A percentile compares a stretch with the other conserved stretches of the same genome.
phyloP scores from a whole-genome alignment of 2,329 filamentous ascomycete species.

The Aspergillus sp. region DNA sequence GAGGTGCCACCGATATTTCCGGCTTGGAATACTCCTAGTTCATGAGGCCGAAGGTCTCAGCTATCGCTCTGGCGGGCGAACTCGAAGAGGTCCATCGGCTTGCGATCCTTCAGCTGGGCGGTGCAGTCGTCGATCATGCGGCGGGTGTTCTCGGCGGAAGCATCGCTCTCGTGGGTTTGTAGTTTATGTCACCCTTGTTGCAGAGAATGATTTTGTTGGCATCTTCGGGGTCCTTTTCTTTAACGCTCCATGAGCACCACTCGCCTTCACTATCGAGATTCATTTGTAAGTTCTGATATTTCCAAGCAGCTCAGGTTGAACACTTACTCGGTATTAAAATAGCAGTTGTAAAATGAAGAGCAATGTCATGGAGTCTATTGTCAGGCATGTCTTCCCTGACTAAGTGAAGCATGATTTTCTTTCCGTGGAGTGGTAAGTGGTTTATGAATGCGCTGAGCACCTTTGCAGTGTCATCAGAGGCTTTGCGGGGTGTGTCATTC shows the following conservation, averaged over 20 bases:
- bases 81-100: conserved; percentile 54
- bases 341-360: no score
- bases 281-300: no score
- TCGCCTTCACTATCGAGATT: no score
- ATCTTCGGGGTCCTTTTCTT: conserved; percentile 19
- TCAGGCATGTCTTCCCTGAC: no score
- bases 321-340: no score
- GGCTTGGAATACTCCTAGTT: conserved; percentile 22
- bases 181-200: conserved; percentile 23
- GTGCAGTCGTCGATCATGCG: conserved; percentile 51
- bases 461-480: no score
- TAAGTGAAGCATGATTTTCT: no score
- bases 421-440: no score
- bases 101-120: conserved; percentile 40
- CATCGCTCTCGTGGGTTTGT: conserved; percentile 36
- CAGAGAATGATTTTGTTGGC: conserved; percentile 20
- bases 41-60: conserved; percentile 32
- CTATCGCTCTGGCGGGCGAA: conserved; percentile 44
- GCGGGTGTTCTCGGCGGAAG: conserved; percentile 45
- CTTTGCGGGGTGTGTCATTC: no score
- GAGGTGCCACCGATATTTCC: conserved; percentile 33
- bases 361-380: no score
- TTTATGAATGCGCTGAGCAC: no score
- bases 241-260: conserved; percentile 17
- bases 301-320: no score